phyloP scores from a whole-genome alignment of 331 rosid genomes.

The Acacia pycnantha region DNA sequence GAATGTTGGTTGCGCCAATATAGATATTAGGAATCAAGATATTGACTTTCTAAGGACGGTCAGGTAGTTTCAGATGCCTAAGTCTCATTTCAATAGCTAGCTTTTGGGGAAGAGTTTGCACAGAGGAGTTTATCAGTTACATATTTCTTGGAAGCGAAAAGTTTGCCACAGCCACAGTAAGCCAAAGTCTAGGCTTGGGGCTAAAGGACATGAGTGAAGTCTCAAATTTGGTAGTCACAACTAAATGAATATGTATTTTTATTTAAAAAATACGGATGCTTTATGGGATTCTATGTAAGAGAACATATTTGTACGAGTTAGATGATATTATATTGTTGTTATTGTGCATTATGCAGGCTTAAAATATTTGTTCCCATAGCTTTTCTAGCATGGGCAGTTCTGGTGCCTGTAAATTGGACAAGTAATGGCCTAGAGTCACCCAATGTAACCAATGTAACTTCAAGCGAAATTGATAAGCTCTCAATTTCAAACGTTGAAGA shows the following conservation, averaged over 20 bases:
- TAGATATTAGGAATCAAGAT: not conserved
- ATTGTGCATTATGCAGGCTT: slow-evolving; percentile 72
- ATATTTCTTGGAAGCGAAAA: not conserved
- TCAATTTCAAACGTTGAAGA: slow-evolving; percentile 67
- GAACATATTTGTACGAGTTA: not conserved
- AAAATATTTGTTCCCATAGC: slow-evolving; percentile 93
- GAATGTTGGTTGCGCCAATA: too few relatives aligned
- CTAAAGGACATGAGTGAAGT: not conserved
- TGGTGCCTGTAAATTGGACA: slow-evolving; percentile 85
- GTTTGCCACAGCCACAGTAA: too few relatives aligned
- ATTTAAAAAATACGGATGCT: not conserved
- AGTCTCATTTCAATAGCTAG: not conserved
- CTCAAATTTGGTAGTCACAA: not conserved
- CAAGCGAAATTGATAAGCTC: slow-evolving; percentile 80
- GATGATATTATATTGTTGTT: slow-evolving; percentile 28
- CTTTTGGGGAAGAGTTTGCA: not conserved
- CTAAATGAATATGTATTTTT: not conserved
- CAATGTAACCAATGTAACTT: slow-evolving; percentile 45
- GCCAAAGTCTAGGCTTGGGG: not conserved
- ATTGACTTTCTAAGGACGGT: not conserved
- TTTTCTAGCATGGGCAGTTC: slow-evolving; percentile 70
- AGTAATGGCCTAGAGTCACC: slow-evolving; percentile 35
- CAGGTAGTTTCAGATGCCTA: not conserved
- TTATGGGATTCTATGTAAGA: not conserved
- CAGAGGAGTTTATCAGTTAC: not conserved